A percentile compares a stretch with the other conserved stretches of the same genome.
These are phyloP conservation scores for Salix purpurea DNA, from an alignment of 345 rosid species.

Conservation along the genomic window DNA sequence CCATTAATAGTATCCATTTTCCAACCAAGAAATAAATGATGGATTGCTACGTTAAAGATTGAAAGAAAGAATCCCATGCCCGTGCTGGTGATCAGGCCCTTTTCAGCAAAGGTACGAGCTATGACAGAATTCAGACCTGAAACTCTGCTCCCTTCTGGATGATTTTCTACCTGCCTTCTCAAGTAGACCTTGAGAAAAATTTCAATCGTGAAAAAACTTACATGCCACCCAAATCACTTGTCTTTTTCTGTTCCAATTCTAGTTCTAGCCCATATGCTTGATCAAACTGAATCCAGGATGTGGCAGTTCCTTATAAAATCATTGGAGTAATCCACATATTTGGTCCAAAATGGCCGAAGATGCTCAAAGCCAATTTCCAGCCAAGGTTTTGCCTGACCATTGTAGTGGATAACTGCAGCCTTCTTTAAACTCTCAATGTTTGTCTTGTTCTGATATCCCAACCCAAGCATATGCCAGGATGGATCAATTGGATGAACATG, in stretches of 20 bases:
- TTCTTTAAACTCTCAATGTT: constrained; percentile 51
- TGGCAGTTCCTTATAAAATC: constrained; percentile 92
- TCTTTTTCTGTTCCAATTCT: constrained; percentile 26
- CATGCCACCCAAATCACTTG: constrained; percentile 19
- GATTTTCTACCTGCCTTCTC: constrained; percentile 28
- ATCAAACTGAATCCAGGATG: constrained; percentile 68
- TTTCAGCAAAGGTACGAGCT: constrained; percentile 10
- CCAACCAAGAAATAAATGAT: constrained; percentile 32
- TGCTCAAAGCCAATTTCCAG: constrained; percentile 92
- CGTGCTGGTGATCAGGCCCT: constrained; percentile 23
- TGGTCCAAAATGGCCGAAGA: constrained; percentile 97
- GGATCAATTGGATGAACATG: constrained; percentile 78
- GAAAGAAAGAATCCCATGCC: constrained; percentile 42
- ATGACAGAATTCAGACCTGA: constrained; percentile 23
- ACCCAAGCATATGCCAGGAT: constrained; percentile 97
- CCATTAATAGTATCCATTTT: constrained; percentile 29
- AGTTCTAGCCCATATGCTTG: constrained; percentile 24
- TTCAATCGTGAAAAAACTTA: constrained; percentile 16
- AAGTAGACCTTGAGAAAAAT: constrained; percentile 21
- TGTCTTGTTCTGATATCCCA: constrained; percentile 88
- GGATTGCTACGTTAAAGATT: constrained; percentile 43
- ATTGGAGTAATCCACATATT: constrained; percentile 78
- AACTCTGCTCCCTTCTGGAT: constrained; percentile 15
- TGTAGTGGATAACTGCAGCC: constrained; percentile 95
- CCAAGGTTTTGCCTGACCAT: constrained; percentile 98